These are phyloP conservation scores for Backusella tarrabulga DNA, from an alignment of 192 early-diverging fungal genomes.

Conservation along the genomic window DNA sequence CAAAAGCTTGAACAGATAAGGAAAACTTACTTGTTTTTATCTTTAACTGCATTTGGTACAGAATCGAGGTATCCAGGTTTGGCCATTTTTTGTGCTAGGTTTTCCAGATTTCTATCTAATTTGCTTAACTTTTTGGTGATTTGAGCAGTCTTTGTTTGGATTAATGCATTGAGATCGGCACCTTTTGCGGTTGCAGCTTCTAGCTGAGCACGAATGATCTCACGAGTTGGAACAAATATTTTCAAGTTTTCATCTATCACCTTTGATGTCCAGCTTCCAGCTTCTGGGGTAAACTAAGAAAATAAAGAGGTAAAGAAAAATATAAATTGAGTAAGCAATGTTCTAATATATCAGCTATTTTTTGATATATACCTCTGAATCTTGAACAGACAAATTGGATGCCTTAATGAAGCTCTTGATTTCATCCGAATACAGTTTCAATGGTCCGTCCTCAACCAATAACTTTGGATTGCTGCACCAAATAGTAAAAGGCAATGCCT, in stretches of 20 bases:
- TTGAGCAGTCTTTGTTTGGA: slow-evolving; percentile 13
- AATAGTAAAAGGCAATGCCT: slow-evolving; percentile 46
- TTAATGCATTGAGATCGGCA: slow-evolving; percentile 1
- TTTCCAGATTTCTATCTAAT: slow-evolving; percentile 26
- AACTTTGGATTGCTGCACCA: slow-evolving; percentile 36
- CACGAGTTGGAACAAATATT: slow-evolving; percentile 36
- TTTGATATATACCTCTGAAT: slow-evolving; percentile 22
- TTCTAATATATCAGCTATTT: background rate
- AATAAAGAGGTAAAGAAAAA: background rate
- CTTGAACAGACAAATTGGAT: slow-evolving; percentile 27
- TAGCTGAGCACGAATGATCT: slow-evolving; percentile 26
- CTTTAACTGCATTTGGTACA: slow-evolving; percentile 29
- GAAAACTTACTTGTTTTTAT: slow-evolving; percentile 39
- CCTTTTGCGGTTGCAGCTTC: slow-evolving; percentile 18
- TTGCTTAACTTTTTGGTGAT: slow-evolving; percentile 35
- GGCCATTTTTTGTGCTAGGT: slow-evolving; percentile 19
- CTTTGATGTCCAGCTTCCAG: slow-evolving; percentile 17
- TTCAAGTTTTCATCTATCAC: slow-evolving; percentile 29
- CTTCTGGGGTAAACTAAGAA: background rate
- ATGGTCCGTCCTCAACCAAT: slow-evolving; percentile 27
- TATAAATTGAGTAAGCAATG: background rate
- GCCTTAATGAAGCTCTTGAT: slow-evolving; percentile 40
- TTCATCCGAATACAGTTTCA: slow-evolving; percentile 35
- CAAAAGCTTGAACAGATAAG: background rate
- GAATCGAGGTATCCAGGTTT: slow-evolving; percentile 29